Evolutionary conservation across 208 protist genomes (phyloP), one percentile per base, ranked within the genome.

Genomic region (Porcisia deanei): DNA sequence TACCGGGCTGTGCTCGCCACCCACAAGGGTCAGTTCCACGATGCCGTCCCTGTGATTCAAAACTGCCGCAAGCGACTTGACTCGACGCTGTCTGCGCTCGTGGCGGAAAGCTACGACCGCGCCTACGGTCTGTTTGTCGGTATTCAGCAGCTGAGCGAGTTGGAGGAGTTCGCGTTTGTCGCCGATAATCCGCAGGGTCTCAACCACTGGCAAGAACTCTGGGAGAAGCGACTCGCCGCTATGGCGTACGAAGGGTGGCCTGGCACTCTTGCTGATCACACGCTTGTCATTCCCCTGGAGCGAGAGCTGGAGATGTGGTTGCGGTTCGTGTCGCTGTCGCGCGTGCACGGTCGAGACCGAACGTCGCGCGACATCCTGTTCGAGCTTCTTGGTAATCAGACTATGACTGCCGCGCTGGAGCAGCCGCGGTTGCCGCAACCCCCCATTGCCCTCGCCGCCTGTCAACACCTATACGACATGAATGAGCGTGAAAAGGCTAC

Each of bases 141-240:
- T 43, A 95, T 99, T 63, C 99, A 99, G 87, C 98, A 99, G 85
- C 88, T 99, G 34, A 96, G 97, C 45, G 99, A 99, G 91, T 83
- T 99, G 64, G 98, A 99, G 89, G 99, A 99, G 89, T 93, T 99
- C 30, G 82, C 88, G 1, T 83, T 94, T 43, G 93, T 99, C 9
- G 78, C 85, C 22, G 73, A 81, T 61, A 87, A 95, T 57, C 81
- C 81, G 47, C 83, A 92, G n/a, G 84, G 77, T n/a, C 75, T 92
- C 10, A 69, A 78, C 59, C 90, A 92, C 70, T 97, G 94, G 92
- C 83, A 94, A 63, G 87, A 96, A 63, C 82, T 97, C 64, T 97
- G 94, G 92, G 94, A 96, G 76, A 81, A 79, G 66, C 87, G 94
- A 14, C 83, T 97, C 20, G 75, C 58, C 37, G 89, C 96, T 66